These are phyloP conservation scores for Thraustochytrium sp. DNA, from an alignment of 352 stramenopile genomes.

Conservation along the genomic window DNA sequence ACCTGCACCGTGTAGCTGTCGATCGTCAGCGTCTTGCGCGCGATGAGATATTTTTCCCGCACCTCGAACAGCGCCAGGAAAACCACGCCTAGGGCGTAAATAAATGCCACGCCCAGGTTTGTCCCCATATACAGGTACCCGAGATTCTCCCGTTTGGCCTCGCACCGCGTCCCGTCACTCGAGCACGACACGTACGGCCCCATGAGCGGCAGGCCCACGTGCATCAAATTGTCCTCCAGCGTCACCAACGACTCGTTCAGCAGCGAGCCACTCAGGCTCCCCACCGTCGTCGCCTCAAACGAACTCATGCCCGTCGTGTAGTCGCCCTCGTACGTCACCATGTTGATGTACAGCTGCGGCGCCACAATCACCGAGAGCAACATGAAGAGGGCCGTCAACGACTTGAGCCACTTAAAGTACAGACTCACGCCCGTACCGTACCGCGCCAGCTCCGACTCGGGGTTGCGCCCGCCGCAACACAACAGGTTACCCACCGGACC, in stretches of 20 bases:
- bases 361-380: neutral
- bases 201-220: too few relatives aligned
- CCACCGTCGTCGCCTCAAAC: neutral
- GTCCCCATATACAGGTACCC: constrained; percentile 13
- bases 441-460: neutral
- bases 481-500: neutral
- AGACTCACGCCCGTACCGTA: neutral
- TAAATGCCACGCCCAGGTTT: neutral
- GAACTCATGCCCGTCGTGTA: neutral
- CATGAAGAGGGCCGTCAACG: neutral
- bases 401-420: constrained; percentile 35
- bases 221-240: too few relatives aligned
- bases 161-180: too few relatives aligned
- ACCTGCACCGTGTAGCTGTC: constrained; percentile 40
- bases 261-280: too few relatives aligned
- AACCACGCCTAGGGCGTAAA: neutral
- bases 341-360: neutral
- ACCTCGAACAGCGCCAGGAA: constrained; percentile 26
- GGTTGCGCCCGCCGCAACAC: neutral
- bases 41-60: neutral
- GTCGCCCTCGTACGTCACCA: neutral
- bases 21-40: neutral
- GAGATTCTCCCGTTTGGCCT: neutral
- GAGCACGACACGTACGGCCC: too few relatives aligned
- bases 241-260: too few relatives aligned